Percentiles rank a stretch among this genome's conserved stretches.
phyloP scores from a whole-genome alignment of 106 monocot genomes.

The Acorus calamus region DNA sequence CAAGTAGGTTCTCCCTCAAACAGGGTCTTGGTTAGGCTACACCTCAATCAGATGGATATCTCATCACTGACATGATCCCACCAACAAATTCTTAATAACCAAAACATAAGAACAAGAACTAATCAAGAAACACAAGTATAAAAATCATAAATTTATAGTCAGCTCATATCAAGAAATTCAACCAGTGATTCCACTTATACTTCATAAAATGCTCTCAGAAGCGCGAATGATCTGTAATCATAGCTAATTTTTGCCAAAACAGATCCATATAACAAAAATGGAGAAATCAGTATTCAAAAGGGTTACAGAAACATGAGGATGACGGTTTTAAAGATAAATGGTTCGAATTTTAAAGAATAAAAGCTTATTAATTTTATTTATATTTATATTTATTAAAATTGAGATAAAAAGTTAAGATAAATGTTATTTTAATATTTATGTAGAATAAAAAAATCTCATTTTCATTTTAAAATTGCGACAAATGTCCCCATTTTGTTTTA shows the following conservation, averaged over 20 bases:
- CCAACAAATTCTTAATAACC: too few relatives aligned
- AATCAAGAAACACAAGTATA: neutral
- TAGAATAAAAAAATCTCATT: too few relatives aligned
- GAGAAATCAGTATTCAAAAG: neutral
- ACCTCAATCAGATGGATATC: neutral
- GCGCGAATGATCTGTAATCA: slow-evolving; percentile 47
- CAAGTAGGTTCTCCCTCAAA: slow-evolving; percentile 13
- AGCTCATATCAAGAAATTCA: slow-evolving; percentile 28
- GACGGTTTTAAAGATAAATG: too few relatives aligned
- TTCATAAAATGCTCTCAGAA: slow-evolving; percentile 38
- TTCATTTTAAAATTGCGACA: too few relatives aligned
- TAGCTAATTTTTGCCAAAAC: slow-evolving; percentile 12
- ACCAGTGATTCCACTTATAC: slow-evolving; percentile 33
- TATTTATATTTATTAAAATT: too few relatives aligned
- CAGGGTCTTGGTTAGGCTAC: slow-evolving; percentile 4
- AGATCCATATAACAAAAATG: neutral
- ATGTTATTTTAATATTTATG: too few relatives aligned
- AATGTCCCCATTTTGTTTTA: too few relatives aligned
- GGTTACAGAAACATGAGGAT: too few relatives aligned
- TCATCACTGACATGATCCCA: neutral
- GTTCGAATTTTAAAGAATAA: too few relatives aligned
- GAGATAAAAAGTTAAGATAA: too few relatives aligned
- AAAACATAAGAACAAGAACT: too few relatives aligned
- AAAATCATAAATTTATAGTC: neutral
- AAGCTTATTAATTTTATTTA: too few relatives aligned